A percentile compares a stretch with the other conserved stretches of the same genome.
Conservation (phyloP, 225 moss, liverwort and hornwort genomes). For the Sphagnum contortum region DNA sequence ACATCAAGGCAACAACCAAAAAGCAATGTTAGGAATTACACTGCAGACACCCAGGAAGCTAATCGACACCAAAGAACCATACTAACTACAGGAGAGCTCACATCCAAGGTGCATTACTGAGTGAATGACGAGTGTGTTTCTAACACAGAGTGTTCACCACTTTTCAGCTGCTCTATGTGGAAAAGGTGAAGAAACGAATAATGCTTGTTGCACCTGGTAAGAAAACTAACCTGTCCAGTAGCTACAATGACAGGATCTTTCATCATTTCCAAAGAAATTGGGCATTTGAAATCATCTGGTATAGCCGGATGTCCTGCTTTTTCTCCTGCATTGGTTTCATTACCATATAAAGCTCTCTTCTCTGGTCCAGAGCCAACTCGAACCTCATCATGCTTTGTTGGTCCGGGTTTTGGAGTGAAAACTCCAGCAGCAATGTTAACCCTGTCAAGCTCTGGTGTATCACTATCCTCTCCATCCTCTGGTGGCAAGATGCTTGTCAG, state of each 20-base stretch:
- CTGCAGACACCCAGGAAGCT: too few relatives aligned
- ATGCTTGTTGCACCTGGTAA: too few relatives aligned
- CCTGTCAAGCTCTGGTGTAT: conserved; percentile 22
- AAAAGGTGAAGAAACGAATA: not conserved
- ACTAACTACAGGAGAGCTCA: not conserved
- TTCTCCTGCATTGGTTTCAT: conserved; percentile 20
- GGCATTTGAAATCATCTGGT: conserved; percentile 63
- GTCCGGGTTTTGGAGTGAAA: conserved; percentile 4
- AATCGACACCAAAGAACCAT: not conserved
- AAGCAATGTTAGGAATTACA: not conserved
- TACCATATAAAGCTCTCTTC: conserved; percentile 10
- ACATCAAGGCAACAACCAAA: not conserved
- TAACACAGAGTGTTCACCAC: too few relatives aligned
- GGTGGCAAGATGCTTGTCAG: conserved; percentile 26
- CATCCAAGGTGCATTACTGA: not conserved
- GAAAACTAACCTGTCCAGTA: conserved; percentile 37
- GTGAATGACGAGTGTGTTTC: too few relatives aligned
- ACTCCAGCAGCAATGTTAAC: conserved; percentile 24
- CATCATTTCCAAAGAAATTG: conserved; percentile 60
- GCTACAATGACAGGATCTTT: conserved; percentile 64
- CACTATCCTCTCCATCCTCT: conserved; percentile 15
- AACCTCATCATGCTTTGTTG: conserved; percentile 9
- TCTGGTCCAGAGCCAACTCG: conserved; percentile 10
- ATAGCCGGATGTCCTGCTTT: conserved; percentile 13
- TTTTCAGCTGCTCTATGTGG: not conserved